Evolutionary conservation across 352 stramenopile genomes (phyloP), one percentile per base, ranked within the genome.

Genomic region (Hyaloperonospora arabidopsidis): DNA sequence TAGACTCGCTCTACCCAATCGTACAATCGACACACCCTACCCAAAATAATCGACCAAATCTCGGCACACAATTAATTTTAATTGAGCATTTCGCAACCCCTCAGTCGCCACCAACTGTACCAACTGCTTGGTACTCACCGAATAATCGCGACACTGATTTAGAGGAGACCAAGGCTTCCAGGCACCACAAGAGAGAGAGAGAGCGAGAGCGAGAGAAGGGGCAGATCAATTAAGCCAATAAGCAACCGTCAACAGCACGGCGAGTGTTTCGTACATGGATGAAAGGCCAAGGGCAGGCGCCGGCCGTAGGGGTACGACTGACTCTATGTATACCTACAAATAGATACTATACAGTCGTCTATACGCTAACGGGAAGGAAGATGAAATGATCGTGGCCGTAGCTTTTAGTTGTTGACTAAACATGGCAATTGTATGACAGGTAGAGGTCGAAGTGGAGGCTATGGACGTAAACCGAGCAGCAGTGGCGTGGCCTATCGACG

Each of bases 401-500:
- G 15, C 11, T 49, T 36, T 22, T 21, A 22, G 1, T 49, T 34
- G 22, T 1, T 38, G 28, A 12, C 45, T 25, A 51, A 41, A 28
- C 18, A 25, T 13, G n/a, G 12, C n/a, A 11, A 41, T 18, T 28
- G 23, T 49, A 49, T 49, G 15, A 13, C 49, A 76, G 68, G 63
- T 66, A 55, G 64, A 49, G 52, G 68, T 52, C 61, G 64, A 67
- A 39, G 68, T 35, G 52, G 45, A 10, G 36, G 52, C 28, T 38
- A 57, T 13, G 57, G 59, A 55, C 49, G 68, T 54, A 63, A 70
- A 46, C 39, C 45, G 43, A 56, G 47, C 25, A 54, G 52, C 21
- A 56, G 65, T n/a, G 54, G 45, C 52, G 61, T 66, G 29, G 28
- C 48, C 2, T 86, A 83, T 46, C 61, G 75, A 39, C 75, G 63